phyloP scores from a whole-genome alignment of 345 rosid species.

The Lepidium sativum region DNA sequence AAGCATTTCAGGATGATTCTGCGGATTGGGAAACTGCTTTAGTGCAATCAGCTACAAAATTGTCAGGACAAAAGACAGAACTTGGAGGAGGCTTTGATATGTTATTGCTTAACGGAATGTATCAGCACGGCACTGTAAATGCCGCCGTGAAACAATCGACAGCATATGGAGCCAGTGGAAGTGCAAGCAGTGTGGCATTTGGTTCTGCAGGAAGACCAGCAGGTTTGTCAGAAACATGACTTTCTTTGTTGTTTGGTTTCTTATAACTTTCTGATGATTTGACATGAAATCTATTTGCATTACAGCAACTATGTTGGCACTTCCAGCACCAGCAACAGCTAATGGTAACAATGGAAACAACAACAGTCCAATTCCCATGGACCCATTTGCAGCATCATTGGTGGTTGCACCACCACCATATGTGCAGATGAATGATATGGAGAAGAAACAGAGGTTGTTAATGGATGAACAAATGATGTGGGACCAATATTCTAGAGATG shows the following conservation, averaged over 20 bases:
- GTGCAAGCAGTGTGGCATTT: conserved; percentile 57
- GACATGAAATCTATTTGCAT: neutral
- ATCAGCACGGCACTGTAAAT: conserved; percentile 24
- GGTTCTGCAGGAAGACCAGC: conserved; percentile 53
- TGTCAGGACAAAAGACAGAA: conserved; percentile 30
- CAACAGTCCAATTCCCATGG: conserved; percentile 16
- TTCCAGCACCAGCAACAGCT: conserved; percentile 34
- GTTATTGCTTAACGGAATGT: conserved; percentile 35
- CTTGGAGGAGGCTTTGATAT: conserved; percentile 35
- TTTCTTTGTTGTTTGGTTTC: neutral
- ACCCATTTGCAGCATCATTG: conserved; percentile 62
- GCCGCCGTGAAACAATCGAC: conserved; percentile 16
- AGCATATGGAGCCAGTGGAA: conserved; percentile 35
- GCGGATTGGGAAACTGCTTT: conserved; percentile 73
- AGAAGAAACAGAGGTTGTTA: conserved; percentile 55
- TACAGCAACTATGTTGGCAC: conserved; percentile 42
- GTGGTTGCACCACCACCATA: conserved; percentile 54
- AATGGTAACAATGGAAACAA: conserved; percentile 27
- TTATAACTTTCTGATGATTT: neutral
- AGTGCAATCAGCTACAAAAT: conserved; percentile 52
- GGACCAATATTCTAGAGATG: conserved; percentile 53
- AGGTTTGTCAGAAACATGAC: conserved; percentile 1
- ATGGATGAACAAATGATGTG: conserved; percentile 62
- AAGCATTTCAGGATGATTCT: conserved; percentile 50
- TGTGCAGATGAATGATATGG: conserved; percentile 72